A percentile compares a stretch with the other conserved stretches of the same genome.
phyloP scores from a whole-genome alignment of 768 basidiomycete genomes.

The Dacryopinax spathularia region DNA sequence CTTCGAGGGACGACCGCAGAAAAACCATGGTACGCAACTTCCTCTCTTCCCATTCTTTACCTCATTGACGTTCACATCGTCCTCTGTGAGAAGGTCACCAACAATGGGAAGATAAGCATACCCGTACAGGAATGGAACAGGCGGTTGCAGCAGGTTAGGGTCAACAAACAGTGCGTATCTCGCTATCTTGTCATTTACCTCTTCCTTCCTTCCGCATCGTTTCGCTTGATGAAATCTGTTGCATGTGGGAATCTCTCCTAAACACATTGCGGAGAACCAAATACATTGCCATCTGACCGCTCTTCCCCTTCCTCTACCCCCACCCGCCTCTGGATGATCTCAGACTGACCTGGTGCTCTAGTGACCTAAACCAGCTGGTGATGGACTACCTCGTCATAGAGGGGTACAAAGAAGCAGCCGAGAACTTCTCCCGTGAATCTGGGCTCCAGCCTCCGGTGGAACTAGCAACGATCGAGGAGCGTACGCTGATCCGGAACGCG shows the following conservation, averaged over 20 bases:
- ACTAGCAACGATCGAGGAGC: constrained; percentile 80
- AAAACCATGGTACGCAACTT: constrained; percentile 4
- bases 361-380: constrained; percentile 85
- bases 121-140: constrained; percentile 78
- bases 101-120: constrained; percentile 25
- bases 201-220: constrained; percentile 7
- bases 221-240: constrained; percentile 41
- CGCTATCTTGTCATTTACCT: constrained; percentile 9
- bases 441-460: constrained; percentile 60
- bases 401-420: constrained; percentile 90
- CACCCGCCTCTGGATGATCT: constrained; percentile 10
- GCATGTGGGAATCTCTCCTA: constrained; percentile 98
- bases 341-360: constrained; percentile 26
- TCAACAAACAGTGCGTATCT: constrained; percentile 74
- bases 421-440: constrained; percentile 86
- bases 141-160: constrained; percentile 64
- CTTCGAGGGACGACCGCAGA: background rate
- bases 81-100: background rate
- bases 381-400: constrained; percentile 98
- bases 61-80: background rate
- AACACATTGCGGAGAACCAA: constrained; percentile 73
- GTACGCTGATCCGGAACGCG: constrained; percentile 89
- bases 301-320: constrained; percentile 12
- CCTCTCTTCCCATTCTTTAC: background rate
- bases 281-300: constrained; percentile 34